Conservation (phyloP, 2,329 filamentous ascomycete genomes). For the Plenodomus lindquistii region DNA sequence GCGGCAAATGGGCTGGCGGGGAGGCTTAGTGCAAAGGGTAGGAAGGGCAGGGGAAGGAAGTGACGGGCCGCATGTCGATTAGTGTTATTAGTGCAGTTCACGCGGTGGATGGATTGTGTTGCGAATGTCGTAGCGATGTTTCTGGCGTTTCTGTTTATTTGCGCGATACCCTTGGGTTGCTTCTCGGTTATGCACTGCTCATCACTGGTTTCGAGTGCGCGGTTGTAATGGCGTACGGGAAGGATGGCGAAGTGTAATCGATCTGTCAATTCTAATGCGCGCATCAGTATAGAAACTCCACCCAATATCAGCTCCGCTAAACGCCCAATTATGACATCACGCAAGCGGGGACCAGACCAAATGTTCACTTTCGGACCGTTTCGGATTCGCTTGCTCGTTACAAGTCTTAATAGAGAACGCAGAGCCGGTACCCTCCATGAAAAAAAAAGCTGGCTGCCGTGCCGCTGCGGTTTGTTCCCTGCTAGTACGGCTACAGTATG, state of each 20-base stretch:
- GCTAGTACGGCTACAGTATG: conserved; percentile 47
- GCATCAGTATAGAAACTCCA: conserved; percentile 33
- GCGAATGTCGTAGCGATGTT: not conserved
- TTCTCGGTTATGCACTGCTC: conserved; percentile 4
- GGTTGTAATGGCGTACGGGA: conserved; percentile 8
- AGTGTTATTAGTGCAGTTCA: too few species aligned
- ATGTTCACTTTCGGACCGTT: conserved; percentile 46
- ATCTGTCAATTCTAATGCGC: conserved; percentile 29
- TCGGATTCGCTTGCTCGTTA: conserved; percentile 48
- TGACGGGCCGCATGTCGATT: conserved; percentile 3
- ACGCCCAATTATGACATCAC: conserved; percentile 41
- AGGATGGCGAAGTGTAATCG: conserved; percentile 22
- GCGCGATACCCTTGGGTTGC: not conserved
- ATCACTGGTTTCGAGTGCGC: conserved; percentile 1
- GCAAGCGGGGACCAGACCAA: conserved; percentile 34
- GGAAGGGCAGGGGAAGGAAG: conserved; percentile 33
- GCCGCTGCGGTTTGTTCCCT: conserved; percentile 40
- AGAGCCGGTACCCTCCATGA: conserved; percentile 45
- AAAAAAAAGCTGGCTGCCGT: conserved; percentile 39
- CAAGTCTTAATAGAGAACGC: conserved; percentile 47
- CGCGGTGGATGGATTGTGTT: too few species aligned
- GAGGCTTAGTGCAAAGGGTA: conserved; percentile 32
- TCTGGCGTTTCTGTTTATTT: not conserved
- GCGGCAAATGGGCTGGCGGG: conserved; percentile 34
- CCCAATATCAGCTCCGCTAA: conserved; percentile 26